Percentiles rank a stretch among this genome's conserved stretches.
Conservation (phyloP, 2,329 filamentous ascomycete species). For the Ophiobolus disseminans region DNA sequence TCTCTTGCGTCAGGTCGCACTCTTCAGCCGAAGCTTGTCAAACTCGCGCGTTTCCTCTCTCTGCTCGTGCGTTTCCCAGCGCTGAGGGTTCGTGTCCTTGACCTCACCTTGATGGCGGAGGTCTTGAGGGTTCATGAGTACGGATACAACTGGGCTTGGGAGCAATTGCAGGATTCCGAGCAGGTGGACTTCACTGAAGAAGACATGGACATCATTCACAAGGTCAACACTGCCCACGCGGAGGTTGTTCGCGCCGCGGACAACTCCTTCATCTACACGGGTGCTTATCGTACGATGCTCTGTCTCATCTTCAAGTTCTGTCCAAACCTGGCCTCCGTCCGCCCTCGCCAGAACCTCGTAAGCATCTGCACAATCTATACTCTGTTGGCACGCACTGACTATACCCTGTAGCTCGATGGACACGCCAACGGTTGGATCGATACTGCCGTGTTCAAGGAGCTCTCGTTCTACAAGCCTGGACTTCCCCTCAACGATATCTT, state of each 20-base stretch:
- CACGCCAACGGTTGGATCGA: slow-evolving; percentile 22
- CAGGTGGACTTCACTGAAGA: not conserved
- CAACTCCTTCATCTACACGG: slow-evolving; percentile 13
- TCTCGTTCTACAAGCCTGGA: slow-evolving; percentile 19
- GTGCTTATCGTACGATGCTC: slow-evolving; percentile 20
- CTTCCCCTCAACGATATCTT: slow-evolving; percentile 17
- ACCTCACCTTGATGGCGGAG: slow-evolving; percentile 18
- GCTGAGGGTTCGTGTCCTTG: slow-evolving; percentile 1
- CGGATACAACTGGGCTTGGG: slow-evolving; percentile 24
- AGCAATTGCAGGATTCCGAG: slow-evolving; percentile 13
- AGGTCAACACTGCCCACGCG: slow-evolving; percentile 10
- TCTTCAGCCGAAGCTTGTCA: slow-evolving; percentile 7
- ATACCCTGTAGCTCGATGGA: slow-evolving; percentile 12
- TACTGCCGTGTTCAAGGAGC: slow-evolving; percentile 3
- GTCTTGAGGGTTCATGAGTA: slow-evolving; percentile 11
- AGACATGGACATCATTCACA: slow-evolving; percentile 11
- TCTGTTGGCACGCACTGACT: not conserved
- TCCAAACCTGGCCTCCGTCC: too few relatives aligned
- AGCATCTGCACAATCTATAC: not conserved
- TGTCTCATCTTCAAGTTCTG: slow-evolving; percentile 3
- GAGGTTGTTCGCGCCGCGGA: slow-evolving; percentile 6
- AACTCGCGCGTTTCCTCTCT: slow-evolving; percentile 6
- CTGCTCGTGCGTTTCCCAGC: not conserved
- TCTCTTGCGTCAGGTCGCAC: not conserved
- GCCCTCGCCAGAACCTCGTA: slow-evolving; percentile 15